Percentiles rank a stretch among this genome's conserved stretches.
Evolutionary conservation across 1,284 basidiomycete genomes (phyloP).

Genomic region (Inonotus hispidus): DNA sequence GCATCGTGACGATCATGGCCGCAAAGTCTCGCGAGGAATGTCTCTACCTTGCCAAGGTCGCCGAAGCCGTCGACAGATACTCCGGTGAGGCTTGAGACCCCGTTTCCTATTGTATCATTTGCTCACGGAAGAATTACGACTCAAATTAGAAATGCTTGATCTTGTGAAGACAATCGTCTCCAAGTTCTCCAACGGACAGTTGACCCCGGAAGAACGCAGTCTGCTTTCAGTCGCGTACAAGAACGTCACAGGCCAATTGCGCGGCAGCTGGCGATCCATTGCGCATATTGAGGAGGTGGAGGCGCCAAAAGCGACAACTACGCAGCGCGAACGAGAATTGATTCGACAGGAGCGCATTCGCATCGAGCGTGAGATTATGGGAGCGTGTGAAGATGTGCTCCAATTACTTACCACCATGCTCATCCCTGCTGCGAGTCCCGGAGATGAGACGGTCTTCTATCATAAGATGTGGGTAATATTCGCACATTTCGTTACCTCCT

Average conservation of each 20-base stretch:
- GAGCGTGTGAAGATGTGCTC: constrained; percentile 55
- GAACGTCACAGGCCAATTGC: constrained; percentile 56
- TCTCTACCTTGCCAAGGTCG: constrained; percentile 56
- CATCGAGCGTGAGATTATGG: constrained; percentile 53
- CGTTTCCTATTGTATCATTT: not conserved
- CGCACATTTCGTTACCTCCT: not conserved
- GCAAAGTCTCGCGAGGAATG: constrained; percentile 27
- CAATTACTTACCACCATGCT: constrained; percentile 47
- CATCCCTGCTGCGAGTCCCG: constrained; percentile 47
- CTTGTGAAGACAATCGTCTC: constrained; percentile 51
- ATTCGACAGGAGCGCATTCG: constrained; percentile 46
- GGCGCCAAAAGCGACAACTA: constrained; percentile 25
- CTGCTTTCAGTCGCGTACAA: constrained; percentile 68
- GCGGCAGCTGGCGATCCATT: constrained; percentile 58
- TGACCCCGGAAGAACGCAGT: constrained; percentile 61
- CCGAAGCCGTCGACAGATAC: constrained; percentile 62
- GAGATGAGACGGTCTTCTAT: constrained; percentile 66
- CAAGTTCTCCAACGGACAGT: constrained; percentile 39
- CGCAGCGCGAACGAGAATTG: constrained; percentile 38
- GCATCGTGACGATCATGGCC: not conserved
- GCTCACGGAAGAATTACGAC: not conserved
- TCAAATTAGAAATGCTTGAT: constrained; percentile 45
- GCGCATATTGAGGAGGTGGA: constrained; percentile 51
- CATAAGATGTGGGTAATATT: constrained; percentile 50
- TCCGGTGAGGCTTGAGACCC: constrained; percentile 39